Percentiles rank a stretch among this genome's conserved stretches.
Conservation (phyloP, 192 early-diverging fungal genomes). For the Coemansia sp. region DNA sequence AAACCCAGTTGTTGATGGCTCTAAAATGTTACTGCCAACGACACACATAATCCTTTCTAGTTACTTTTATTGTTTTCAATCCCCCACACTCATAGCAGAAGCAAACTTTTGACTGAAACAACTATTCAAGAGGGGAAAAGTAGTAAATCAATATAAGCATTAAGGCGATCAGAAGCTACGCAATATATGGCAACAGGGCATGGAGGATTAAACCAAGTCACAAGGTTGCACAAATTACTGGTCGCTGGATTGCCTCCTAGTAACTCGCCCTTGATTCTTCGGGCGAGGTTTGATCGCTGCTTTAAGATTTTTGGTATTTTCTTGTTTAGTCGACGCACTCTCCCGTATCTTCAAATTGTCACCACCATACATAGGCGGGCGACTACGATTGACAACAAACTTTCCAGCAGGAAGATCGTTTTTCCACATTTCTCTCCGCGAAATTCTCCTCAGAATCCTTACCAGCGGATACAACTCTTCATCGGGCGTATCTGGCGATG, state of each 20-base stretch:
- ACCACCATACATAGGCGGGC: conserved; percentile 6
- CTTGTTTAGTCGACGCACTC: neutral
- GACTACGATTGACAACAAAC: conserved; percentile 36
- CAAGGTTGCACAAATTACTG: neutral
- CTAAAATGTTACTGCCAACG: conserved; percentile 2
- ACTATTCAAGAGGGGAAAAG: neutral
- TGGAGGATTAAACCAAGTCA: neutral
- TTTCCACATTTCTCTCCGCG: conserved; percentile 37
- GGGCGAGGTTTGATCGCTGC: neutral
- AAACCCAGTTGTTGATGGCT: neutral
- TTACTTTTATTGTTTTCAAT: neutral
- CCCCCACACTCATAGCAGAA: neutral
- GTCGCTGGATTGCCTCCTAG: neutral
- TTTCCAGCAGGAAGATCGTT: conserved; percentile 33
- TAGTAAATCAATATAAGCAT: neutral
- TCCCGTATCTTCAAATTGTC: neutral
- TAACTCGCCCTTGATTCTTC: neutral
- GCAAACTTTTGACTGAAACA: neutral
- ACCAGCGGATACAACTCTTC: conserved; percentile 42
- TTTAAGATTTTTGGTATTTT: neutral
- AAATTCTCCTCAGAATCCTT: conserved; percentile 41
- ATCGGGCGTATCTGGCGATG: conserved; percentile 41
- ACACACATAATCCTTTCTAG: neutral
- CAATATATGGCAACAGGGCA: neutral
- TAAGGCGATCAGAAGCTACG: neutral